Evolutionary conservation across 75 land plant species (phyloP), one percentile per base, ranked within the genome.

Genomic region (Adiantum capillusveneris): DNA sequence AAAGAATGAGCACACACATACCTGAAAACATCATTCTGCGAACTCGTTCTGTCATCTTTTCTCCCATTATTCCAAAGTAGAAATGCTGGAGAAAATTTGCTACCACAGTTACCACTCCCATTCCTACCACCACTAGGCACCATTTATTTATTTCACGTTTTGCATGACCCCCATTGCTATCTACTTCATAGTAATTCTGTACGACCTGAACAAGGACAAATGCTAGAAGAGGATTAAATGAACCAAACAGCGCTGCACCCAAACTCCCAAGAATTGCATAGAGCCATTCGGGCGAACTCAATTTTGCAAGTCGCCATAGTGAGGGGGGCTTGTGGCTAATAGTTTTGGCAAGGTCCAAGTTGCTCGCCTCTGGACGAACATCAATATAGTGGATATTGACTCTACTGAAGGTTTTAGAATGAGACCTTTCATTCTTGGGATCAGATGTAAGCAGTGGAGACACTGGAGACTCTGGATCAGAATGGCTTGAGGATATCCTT

Each of bases 1-100:
- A n/a, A 34, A 34, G 7, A 5, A 34, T 9, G 9, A 24, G 22
- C 17, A 26, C 25, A 3, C 36, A 41, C 46, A 9, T 44, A 95
- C 99, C 99, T 80, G 99, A 95, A 71, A 95, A 95, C 99, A 95
- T 95, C 82, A 95, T 85, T 60, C 99, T 87, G 25, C 99, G 74
- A 27, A 95, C 81, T 49, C 99, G 84, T 60, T 95, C 99, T 31
- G 99, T 95, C 99, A 95, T 95, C 60, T 95, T 95, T 63, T 95
- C 99, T 42, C 99, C 99, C 99, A 95, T 95, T 25, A 95, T 95
- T 29, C 99, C 99, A 66, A 95, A 95, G 65, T 95, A 95, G 65
- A 95, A 95, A 57, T 95, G 99, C 71, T 95, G 99, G 69, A 95
- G 65, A 65, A 95, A 95, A 53, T 95, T 95, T 16, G 88, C 89